Base-by-base conservation (phyloP, 139 green algal genomes). In the Tetradesmus obliquus region DNA sequence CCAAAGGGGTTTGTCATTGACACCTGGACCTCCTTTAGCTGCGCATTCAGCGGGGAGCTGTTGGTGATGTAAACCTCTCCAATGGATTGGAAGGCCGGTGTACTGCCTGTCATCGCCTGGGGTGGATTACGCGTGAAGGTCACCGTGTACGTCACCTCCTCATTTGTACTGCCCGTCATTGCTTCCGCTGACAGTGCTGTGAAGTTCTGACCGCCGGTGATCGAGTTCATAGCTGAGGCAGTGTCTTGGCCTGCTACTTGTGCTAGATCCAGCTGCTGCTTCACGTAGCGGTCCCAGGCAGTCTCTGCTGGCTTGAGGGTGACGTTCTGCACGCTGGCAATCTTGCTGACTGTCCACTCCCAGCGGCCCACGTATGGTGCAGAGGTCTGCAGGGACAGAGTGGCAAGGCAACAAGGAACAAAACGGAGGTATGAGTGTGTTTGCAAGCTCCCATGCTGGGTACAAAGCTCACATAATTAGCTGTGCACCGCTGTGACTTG, bases 121-220 rank as follows among this genome's bases (percentile, higher is more conserved):
- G 90, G 90, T 32, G 83, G 22, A 24, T 55, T 90, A 19, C 90
- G 83, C 1, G 90, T 92, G 84, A 87, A 92, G 55, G 84, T 92
- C 15, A 92, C 90, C 15, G 6, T 80, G 84, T 92, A 92, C 1
- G 71, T 90, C 5, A 92, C 84, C 51, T 92, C 90, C n/a, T 19
- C 32, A 3, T 71, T 92, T 3, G 69, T 89, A 9, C 20, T 51
- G 66, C 62, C 87, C 5, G 51, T 4, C 62, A 82, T 87, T 22
- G 60, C n/a, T 0, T 22, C 19, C 5, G 76, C 45, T 55, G 79
- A 69, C 22, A 91, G 74, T 1, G 55, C 24, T 3, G 76, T 80
- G 7, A 17, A 3, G 24, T 86, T 86, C 54, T 53, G 20, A 2
- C 76, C 76, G 5, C 88, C 88, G 4, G 55, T 86, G 79, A 91